Evolutionary conservation across 2,329 filamentous ascomycete genomes (phyloP).

Genomic region (Pseudocercospora ulei): DNA sequence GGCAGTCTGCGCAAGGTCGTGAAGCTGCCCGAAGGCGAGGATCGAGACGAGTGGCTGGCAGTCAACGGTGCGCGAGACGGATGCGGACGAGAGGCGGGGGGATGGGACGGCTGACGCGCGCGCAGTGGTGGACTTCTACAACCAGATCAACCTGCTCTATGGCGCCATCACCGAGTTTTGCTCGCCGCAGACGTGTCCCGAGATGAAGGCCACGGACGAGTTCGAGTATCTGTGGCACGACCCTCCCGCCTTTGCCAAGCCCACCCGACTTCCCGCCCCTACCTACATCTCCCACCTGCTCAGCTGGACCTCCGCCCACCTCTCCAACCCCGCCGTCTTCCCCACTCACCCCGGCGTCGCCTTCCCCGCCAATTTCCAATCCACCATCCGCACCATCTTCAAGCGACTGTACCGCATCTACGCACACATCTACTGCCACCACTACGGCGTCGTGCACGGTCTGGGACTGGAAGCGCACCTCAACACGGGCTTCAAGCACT

Average conservation of each 20-base stretch:
- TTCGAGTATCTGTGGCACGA: slow-evolving; percentile 99
- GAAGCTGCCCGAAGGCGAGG: slow-evolving; percentile 91
- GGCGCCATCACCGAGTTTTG: slow-evolving; percentile 99
- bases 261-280: slow-evolving; percentile 95
- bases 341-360: slow-evolving; percentile 66
- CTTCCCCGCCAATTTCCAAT: slow-evolving; percentile 81
- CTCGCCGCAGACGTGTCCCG: slow-evolving; percentile 89
- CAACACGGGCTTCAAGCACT: slow-evolving; percentile 99
- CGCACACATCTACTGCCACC: slow-evolving; percentile 93
- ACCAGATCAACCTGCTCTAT: slow-evolving; percentile 98
- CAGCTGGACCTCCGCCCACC: slow-evolving; percentile 88
- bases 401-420: slow-evolving; percentile 98
- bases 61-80: slow-evolving; percentile 84
- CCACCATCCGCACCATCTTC: slow-evolving; percentile 97
- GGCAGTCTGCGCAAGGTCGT: slow-evolving; percentile 93
- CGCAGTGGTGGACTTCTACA: slow-evolving; percentile 99
- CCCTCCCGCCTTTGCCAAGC: slow-evolving; percentile 81
- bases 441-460: slow-evolving; percentile 93
- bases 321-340: slow-evolving; percentile 90
- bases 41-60: slow-evolving; percentile 94
- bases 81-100: neutral
- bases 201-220: slow-evolving; percentile 99
- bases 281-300: slow-evolving; percentile 98
- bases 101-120: slow-evolving; percentile 11
- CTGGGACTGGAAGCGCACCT: slow-evolving; percentile 92